Percentiles rank a stretch among this genome's conserved stretches.
phyloP scores from a whole-genome alignment of 225 moss, liverwort and hornwort species.

The Pseudisothecium myosuroides region DNA sequence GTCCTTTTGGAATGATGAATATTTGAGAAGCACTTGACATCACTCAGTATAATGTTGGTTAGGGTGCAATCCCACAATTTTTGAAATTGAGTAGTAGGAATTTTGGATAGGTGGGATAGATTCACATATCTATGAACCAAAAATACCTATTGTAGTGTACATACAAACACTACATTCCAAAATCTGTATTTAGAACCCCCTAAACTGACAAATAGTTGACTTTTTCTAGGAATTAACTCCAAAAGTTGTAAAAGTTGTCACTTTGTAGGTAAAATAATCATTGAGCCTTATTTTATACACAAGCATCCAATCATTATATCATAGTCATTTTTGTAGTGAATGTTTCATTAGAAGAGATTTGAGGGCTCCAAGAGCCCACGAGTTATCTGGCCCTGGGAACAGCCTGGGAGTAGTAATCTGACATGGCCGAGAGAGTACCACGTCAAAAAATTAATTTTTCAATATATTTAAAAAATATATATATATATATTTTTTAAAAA shows the following conservation, averaged over 20 bases:
- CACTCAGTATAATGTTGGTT: background rate
- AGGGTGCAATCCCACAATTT: fast-evolving
- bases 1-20: background rate
- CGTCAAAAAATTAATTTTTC: no score
- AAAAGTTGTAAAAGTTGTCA: background rate
- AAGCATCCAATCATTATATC: background rate
- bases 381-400: no score
- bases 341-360: no score
- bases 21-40: background rate
- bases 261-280: background rate
- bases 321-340: no score
- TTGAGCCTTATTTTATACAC: background rate
- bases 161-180: background rate
- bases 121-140: fast-evolving
- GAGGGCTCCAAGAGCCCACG: no score
- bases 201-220: fast-evolving
- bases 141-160: background rate
- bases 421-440: no score
- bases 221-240: background rate
- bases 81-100: fast-evolving
- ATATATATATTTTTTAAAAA: no score
- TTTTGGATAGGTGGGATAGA: background rate
- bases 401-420: no score
- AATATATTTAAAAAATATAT: no score
- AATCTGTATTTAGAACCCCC: fast-evolving